phyloP scores from a whole-genome alignment of 768 basidiomycete species.

The Suillus cothurnatus region DNA sequence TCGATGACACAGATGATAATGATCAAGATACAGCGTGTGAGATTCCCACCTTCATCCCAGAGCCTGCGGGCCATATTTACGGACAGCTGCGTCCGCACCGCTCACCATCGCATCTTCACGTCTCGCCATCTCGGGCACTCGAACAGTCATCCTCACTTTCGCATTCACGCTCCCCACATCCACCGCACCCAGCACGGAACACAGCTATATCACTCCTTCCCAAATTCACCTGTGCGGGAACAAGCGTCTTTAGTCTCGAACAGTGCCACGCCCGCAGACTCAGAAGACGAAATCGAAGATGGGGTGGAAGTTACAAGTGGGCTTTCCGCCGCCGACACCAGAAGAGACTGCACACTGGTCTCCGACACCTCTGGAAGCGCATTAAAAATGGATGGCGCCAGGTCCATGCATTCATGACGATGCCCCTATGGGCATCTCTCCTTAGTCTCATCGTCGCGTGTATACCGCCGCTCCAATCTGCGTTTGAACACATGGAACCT shows the following conservation, averaged over 20 bases:
- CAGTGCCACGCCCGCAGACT: constrained; percentile 7
- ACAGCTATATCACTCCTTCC: constrained; percentile 62
- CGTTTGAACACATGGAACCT: constrained; percentile 62
- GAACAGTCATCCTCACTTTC: neutral
- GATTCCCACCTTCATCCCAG: neutral
- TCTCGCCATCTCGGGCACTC: neutral
- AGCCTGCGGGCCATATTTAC: neutral
- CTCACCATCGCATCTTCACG: neutral
- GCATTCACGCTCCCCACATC: neutral
- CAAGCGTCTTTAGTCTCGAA: neutral
- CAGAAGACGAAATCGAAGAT: constrained; percentile 19
- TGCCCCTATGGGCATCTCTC: constrained; percentile 78
- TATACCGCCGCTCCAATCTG: constrained; percentile 71
- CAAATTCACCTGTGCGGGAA: constrained; percentile 46
- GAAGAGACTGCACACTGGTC: constrained; percentile 24
- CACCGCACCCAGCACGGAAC: constrained; percentile 27
- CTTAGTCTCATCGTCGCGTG: constrained; percentile 77
- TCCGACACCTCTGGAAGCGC: neutral
- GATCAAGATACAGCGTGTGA: neutral
- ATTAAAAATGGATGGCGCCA: neutral
- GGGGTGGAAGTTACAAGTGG: constrained; percentile 20
- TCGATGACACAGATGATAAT: neutral
- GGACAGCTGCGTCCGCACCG: neutral
- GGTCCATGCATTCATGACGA: neutral
- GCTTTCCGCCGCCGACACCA: constrained; percentile 18